Base-by-base conservation (phyloP, 495 filamentous ascomycete species). In the Penicillium roqueforti region DNA sequence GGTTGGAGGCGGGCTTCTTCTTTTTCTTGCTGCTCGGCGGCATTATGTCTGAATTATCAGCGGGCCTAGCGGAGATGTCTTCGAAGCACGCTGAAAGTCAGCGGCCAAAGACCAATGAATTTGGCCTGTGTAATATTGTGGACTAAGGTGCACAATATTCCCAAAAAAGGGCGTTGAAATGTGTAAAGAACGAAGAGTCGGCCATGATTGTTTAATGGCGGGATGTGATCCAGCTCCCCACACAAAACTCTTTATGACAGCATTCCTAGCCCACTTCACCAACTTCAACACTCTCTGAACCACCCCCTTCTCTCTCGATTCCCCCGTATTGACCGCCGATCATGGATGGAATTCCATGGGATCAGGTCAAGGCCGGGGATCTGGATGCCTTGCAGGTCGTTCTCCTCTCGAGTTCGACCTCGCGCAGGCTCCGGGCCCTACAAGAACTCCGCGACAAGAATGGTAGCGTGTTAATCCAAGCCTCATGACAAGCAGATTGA, bases 1-100 rank as follows among this genome's bases (percentile, higher is more conserved):
- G 89, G 69, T 96, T 97, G 16, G 83, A 77, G 14, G 76, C 80
- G 41, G 87, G 74, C 76, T 96, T 96, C 70, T 88, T 92, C 70
- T 93, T 87, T 70, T 89, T 97, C 74, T 90, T 95, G 63, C 85
- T 88, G 55, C 83, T 86, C 13, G 76, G 70, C 46, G 85, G 85
- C 88, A 91, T 91, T 42, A 40, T 73, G 47, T 18, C 29, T 43
- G 43, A 26, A 43, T 36, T 52, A 52, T 16, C 29, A 41, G 29
- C 31, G 40, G 50, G 68, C 29, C 39, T 44, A 46, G 48, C 48
- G 56, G 40, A 52, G 28, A 47, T 41, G 31, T 54, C 62, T 65
- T 42, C 26, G 36, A 40, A 32, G 37, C 18, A 41, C 4, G 42
- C 26, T 32, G 18, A 58, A 46, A 53, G 42, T 44, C 34, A 57